Conservation (phyloP, 331 rosid species). For the Malus hybrid region DNA sequence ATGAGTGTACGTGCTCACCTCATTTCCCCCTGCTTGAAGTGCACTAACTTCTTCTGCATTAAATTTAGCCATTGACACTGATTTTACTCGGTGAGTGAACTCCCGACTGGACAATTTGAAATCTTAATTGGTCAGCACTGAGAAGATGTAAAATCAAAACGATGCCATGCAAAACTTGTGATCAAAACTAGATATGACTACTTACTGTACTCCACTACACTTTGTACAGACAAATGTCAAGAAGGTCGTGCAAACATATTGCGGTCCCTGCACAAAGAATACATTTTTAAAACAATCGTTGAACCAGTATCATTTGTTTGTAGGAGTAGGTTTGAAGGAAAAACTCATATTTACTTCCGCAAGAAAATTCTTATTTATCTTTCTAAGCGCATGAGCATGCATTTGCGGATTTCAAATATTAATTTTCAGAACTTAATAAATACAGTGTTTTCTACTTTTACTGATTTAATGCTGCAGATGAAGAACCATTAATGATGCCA, state of each 20-base stretch:
- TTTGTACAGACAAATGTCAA: too few species aligned
- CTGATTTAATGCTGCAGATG: neutral
- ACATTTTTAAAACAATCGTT: neutral
- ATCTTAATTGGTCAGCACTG: too few species aligned
- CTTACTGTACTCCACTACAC: too few species aligned
- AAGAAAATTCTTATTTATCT: too few species aligned
- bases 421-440: neutral
- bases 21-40: conserved; percentile 87
- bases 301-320: too few species aligned
- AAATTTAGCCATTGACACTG: conserved; percentile 25
- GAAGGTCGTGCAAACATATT: too few species aligned
- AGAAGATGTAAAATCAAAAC: too few species aligned
- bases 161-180: too few species aligned
- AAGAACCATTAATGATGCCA: neutral
- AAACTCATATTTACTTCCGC: too few species aligned
- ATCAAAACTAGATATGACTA: too few species aligned
- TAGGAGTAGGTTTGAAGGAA: neutral
- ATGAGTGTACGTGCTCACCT: conserved; percentile 35
- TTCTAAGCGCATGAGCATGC: neutral
- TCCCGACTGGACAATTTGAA: too few species aligned
- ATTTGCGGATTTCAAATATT: neutral
- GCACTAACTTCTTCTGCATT: conserved; percentile 63
- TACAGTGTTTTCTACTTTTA: neutral
- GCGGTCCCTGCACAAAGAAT: neutral
- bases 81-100: too few species aligned